Evolutionary conservation across 768 basidiomycete species (phyloP), one percentile per base, ranked within the genome.

Genomic region (Strobilomyces confusus): DNA sequence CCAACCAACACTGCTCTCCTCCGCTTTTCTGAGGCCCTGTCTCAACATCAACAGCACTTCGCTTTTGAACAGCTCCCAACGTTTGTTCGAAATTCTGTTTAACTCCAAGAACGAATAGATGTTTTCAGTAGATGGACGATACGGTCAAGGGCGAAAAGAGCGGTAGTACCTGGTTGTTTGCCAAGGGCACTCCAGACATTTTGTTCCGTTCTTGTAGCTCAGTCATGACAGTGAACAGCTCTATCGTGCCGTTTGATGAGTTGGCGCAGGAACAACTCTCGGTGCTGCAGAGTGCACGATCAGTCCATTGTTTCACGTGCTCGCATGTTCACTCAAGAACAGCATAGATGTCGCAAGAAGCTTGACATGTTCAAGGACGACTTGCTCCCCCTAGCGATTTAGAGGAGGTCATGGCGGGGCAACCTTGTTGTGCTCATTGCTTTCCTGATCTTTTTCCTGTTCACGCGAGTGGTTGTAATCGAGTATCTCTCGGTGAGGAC

Each of bases 401-500:
- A n/a, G 65, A 68, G 34, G 73, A 76, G n/a, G 72, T 75, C 19
- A 73, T 89, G 86, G 86, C 73, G 77, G 25, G 79, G 79, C 22
- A 81, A 89, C 66, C 82, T 89, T 60, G 73, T 86, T 15, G 84
- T 94, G 29, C 66, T 90, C 25, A 23, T 91, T 41, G 89, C 73
- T 6, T 88, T 91, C 72, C 73, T 90, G 59, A 20, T 89, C 44
- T 69, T 80, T 56, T 93, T 92, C 72, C 77, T 87, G 67, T 25
- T 84, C 47, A 76, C 84, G 1, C 89, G 90, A 67, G 74, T 86
- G 44, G 38, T 89, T 29, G 78, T 77, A 30, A 75, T 90, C 15
- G 87, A 89, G 63, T 84, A 73, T 54, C 80, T 80, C 63, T 80
- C 82, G 3, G 86, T 86, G 62, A 60, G 63, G 14, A 61, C 76